phyloP scores from a whole-genome alignment of 2,329 filamentous ascomycete species.

The Parastagonospora nodorum region DNA sequence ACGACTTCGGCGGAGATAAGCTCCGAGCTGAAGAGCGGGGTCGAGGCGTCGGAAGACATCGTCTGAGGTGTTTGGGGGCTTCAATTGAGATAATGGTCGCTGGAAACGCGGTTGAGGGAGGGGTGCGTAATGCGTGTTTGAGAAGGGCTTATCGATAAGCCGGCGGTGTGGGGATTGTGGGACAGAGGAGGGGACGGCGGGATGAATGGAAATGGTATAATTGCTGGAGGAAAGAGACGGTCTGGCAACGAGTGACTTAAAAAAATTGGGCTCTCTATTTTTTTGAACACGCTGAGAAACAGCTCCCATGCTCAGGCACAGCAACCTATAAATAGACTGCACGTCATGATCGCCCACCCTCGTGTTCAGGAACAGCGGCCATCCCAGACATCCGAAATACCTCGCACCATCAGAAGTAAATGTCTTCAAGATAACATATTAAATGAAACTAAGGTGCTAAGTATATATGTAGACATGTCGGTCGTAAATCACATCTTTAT shows the following conservation, averaged over 20 bases:
- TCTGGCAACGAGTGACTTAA: not conserved
- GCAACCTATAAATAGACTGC: conserved; percentile 13
- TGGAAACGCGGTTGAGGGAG: not conserved
- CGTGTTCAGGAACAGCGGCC: not conserved
- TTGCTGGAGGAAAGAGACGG: not conserved
- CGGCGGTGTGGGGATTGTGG: conserved; percentile 20
- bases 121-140: conserved; percentile 2
- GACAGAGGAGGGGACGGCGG: not conserved
- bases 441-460: not conserved
- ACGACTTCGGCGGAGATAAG: conserved; percentile 80
- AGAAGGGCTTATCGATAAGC: conserved; percentile 28
- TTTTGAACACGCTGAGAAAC: not conserved
- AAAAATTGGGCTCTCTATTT: too few relatives aligned
- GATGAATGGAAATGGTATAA: not conserved
- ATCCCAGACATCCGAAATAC: not conserved
- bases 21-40: conserved; percentile 73
- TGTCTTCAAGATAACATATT: not conserved
- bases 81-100: conserved; percentile 15
- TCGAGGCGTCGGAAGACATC: conserved; percentile 25
- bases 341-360: conserved; percentile 6
- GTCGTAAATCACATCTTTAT: not conserved
- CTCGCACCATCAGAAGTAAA: not conserved
- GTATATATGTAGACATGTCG: not conserved
- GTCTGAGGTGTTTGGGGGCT: not conserved
- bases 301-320: conserved; percentile 4